Evolutionary conservation across 495 filamentous ascomycete genomes (phyloP).

Genomic region (Penicillium cataractarum): DNA sequence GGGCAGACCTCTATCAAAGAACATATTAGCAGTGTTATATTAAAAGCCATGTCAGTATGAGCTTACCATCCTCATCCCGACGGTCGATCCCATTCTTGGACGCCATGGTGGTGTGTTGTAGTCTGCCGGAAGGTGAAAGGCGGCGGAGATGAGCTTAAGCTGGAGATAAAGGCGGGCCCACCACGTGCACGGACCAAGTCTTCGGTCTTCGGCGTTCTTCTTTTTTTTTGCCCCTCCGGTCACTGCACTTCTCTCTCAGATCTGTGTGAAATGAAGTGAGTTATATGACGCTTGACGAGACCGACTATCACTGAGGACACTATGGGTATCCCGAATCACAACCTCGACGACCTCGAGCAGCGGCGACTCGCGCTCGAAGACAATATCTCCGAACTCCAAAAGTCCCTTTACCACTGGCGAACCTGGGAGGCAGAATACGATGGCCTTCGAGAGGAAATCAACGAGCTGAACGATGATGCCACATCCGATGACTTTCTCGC

Average conservation of each 20-base stretch:
- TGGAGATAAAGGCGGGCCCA: slow-evolving; percentile 25
- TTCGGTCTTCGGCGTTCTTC: slow-evolving; percentile 13
- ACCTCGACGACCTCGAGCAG: slow-evolving; percentile 62
- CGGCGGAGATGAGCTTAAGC: slow-evolving; percentile 7
- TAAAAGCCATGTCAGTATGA: background rate
- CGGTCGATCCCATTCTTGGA: slow-evolving; percentile 40
- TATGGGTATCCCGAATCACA: slow-evolving; percentile 41
- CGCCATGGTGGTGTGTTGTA: slow-evolving; percentile 33
- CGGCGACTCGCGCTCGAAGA: slow-evolving; percentile 75
- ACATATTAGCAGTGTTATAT: slow-evolving; percentile 20
- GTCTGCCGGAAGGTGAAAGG: slow-evolving; percentile 14
- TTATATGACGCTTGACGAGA: background rate
- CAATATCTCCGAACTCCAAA: slow-evolving; percentile 71
- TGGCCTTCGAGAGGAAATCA: slow-evolving; percentile 77
- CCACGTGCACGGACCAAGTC: slow-evolving; percentile 27
- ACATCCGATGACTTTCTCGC: slow-evolving; percentile 54
- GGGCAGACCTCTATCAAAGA: slow-evolving; percentile 77
- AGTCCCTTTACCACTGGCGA: slow-evolving; percentile 84
- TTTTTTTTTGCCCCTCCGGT: slow-evolving; percentile 21
- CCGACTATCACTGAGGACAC: background rate
- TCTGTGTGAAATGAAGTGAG: background rate
- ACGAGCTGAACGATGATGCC: slow-evolving; percentile 52
- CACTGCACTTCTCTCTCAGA: background rate
- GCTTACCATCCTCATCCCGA: slow-evolving; percentile 57
- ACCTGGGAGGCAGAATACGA: slow-evolving; percentile 91